phyloP scores from a whole-genome alignment of 345 rosid species.

The Camelina hispida region DNA sequence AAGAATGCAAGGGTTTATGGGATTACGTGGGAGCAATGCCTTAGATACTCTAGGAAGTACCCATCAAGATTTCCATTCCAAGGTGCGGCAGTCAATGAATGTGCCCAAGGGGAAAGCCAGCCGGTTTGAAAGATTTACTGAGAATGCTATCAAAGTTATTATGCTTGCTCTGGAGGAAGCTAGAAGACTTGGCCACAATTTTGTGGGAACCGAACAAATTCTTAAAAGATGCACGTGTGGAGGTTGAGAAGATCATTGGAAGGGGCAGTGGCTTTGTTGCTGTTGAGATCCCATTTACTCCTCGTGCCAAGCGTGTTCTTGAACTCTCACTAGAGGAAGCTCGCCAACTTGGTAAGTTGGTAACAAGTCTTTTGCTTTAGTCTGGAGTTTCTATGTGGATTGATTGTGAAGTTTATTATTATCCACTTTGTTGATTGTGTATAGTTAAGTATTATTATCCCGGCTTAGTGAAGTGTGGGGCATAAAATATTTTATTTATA shows the following conservation, averaged over 20 bases:
- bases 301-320: conserved; percentile 95
- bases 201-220: conserved; percentile 94
- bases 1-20: conserved; percentile 61
- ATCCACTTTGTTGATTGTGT: conserved; percentile 13
- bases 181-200: conserved; percentile 91
- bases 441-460: background rate
- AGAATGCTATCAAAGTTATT: conserved; percentile 88
- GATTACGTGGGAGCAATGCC: conserved; percentile 62
- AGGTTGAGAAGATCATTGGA: conserved; percentile 97
- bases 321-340: conserved; percentile 97
- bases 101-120: conserved; percentile 56
- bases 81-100: conserved; percentile 52
- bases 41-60: conserved; percentile 52
- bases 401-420: background rate
- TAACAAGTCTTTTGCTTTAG: too few species aligned
- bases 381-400: conserved; percentile 12
- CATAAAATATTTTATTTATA: background rate
- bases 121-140: conserved; percentile 85
- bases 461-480: background rate
- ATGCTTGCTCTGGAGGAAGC: conserved; percentile 99
- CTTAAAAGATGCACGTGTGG: conserved; percentile 93
- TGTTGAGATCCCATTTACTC: conserved; percentile 97
- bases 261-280: conserved; percentile 98
- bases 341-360: conserved; percentile 74
- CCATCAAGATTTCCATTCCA: conserved; percentile 61